phyloP scores from a whole-genome alignment of 306 rosid species.

The Purshia tridentata region DNA sequence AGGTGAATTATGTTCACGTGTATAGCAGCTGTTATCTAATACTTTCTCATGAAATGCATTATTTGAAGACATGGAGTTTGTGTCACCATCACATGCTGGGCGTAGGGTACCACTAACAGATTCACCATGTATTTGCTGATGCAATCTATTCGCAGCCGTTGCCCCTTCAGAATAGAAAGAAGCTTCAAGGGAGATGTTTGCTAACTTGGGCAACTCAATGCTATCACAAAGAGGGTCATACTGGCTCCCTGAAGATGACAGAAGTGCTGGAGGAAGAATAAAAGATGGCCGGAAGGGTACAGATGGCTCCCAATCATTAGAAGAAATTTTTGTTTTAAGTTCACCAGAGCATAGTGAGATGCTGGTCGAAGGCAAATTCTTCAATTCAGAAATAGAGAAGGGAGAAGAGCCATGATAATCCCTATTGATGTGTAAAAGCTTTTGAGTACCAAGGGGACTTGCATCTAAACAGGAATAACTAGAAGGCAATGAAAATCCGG shows the following conservation, averaged over 20 bases:
- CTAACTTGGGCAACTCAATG: slow-evolving; percentile 69
- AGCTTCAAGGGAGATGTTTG: slow-evolving; percentile 55
- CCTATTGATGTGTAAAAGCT: slow-evolving; percentile 36
- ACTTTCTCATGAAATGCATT: slow-evolving; percentile 49
- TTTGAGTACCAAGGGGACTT: slow-evolving; percentile 34
- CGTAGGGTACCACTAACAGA: slow-evolving; percentile 46
- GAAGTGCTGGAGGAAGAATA: slow-evolving; percentile 52
- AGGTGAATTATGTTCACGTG: slow-evolving; percentile 45
- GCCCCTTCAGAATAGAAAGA: slow-evolving; percentile 51
- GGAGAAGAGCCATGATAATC: slow-evolving; percentile 41
- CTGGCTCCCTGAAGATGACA: slow-evolving; percentile 52
- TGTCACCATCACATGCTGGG: slow-evolving; percentile 55
- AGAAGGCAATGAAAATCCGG: slow-evolving; percentile 39
- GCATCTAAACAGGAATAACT: slow-evolving; percentile 36
- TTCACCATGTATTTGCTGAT: slow-evolving; percentile 35
- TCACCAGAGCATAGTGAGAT: slow-evolving; percentile 35
- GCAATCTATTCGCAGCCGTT: slow-evolving; percentile 39
- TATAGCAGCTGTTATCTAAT: slow-evolving; percentile 36
- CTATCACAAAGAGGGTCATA: slow-evolving; percentile 73
- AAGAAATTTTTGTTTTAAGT: slow-evolving; percentile 42
- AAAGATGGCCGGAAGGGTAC: slow-evolving; percentile 84
- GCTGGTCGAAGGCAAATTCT: slow-evolving; percentile 38
- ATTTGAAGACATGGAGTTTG: slow-evolving; percentile 79
- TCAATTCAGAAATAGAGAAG: slow-evolving; percentile 47
- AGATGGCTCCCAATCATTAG: slow-evolving; percentile 89